Evolutionary conservation across 2,329 filamentous ascomycete species (phyloP).

Genomic region (Penicillium sp.): DNA sequence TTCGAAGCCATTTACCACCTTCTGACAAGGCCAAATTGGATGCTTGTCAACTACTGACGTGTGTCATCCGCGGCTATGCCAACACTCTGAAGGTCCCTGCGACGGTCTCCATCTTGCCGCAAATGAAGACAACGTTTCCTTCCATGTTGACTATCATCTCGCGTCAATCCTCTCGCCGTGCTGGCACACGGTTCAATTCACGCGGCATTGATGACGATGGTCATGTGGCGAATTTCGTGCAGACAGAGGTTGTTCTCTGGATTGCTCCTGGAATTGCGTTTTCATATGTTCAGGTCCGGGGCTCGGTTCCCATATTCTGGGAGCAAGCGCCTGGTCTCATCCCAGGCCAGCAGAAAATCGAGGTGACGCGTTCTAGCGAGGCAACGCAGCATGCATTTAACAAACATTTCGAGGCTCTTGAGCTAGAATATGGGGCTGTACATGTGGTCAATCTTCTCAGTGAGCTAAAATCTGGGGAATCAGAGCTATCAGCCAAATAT

Average conservation of each 20-base stretch:
- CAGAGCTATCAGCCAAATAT: slow-evolving; percentile 75
- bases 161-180: slow-evolving; percentile 79
- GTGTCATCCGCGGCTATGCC: slow-evolving; percentile 89
- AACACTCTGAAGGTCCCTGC: slow-evolving; percentile 79
- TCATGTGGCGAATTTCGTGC: slow-evolving; percentile 97
- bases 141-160: slow-evolving; percentile 86
- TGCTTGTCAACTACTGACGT: slow-evolving; percentile 78
- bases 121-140: slow-evolving; percentile 63
- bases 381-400: slow-evolving; percentile 93
- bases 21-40: slow-evolving; percentile 76
- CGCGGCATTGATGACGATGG: slow-evolving; percentile 96
- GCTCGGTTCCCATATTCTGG: slow-evolving; percentile 95
- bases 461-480: slow-evolving; percentile 76
- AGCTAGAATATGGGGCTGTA: slow-evolving; percentile 78
- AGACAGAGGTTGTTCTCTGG: slow-evolving; percentile 91
- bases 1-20: slow-evolving; percentile 71
- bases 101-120: slow-evolving; percentile 63
- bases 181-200: slow-evolving; percentile 94
- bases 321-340: slow-evolving; percentile 84
- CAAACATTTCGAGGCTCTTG: slow-evolving; percentile 85
- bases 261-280: slow-evolving; percentile 71
- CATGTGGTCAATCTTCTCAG: slow-evolving; percentile 95
- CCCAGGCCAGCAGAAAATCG: slow-evolving; percentile 90
- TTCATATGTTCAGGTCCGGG: slow-evolving; percentile 87
- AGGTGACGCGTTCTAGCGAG: slow-evolving; percentile 78